Base-by-base conservation (phyloP, 192 early-diverging fungal species). In the Chytriomyces sp. region DNA sequence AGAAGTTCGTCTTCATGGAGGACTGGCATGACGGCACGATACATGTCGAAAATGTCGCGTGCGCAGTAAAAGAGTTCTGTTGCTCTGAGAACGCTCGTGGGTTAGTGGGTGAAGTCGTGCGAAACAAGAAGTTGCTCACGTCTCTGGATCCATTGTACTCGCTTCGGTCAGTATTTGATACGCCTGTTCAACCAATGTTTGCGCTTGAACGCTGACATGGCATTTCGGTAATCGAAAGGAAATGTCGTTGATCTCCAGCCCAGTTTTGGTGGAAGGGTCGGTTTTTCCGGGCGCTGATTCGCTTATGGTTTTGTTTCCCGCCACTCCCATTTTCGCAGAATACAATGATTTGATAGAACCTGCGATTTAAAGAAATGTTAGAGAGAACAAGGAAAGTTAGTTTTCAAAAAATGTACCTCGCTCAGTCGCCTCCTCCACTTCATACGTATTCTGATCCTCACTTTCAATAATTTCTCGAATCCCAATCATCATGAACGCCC, bases 1-100 rank as follows among this genome's bases (percentile, higher is more conserved):
- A 82, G 72, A 18, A 91, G 82, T n/a, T 84, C 75, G 35, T 86
- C 82, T 4, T 81, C 81, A 72, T 92, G 90, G 59, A 89, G 82
- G 10, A 86, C 82, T 6, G 91, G 92, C 82, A 86, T 86, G 11
- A 93, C 72, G 1, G 87, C 86, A 7, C 89, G 84, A 75, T 86
- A 94, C 35, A 91, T 72, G 72, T 91, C 92, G 49, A 85, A 77
- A 62, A 85, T 82, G 63, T 85, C 84, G 18, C 84, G 79, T 0
- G 79, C 73, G 59, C 72, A 79, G 46, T 79, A 82, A 45, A 69
- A 82, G 7, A 67, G 35, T 44, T 81, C 77, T 5, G 70, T 53
- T n/a, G 77, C 65, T n/a, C 82, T 83, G 35, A 3, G 45, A 0
- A 20, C 5, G 3, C 13, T n/a, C n/a, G n/a, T n/a, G 20, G 13